Base-by-base conservation (phyloP, 768 basidiomycete genomes). In the Termitomyces sp. region DNA sequence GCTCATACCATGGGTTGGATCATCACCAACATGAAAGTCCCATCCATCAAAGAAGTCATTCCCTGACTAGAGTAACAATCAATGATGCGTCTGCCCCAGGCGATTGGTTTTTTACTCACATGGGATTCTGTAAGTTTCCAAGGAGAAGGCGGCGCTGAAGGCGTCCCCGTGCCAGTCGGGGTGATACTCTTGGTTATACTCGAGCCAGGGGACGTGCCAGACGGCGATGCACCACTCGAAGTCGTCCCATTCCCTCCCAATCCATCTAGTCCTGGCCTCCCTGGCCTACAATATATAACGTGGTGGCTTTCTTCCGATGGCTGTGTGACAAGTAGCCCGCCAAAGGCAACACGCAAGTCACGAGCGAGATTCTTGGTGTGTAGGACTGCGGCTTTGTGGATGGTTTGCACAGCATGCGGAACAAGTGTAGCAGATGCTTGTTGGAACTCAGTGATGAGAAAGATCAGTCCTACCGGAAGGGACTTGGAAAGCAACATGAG, bases 31-130 rank as follows among this genome's bases (percentile, higher is more conserved):
- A 67, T 76, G 86, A 74, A 95, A 96, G 65, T 81, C 68, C 88
- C 89, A 95, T 49, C 86, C 88, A 67, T 89, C 76, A 61, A 95
- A 96, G 77, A 97, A 97, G 44, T 77, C 78, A 50, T 73, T 75
- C 20, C 92, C 93, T 51, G 78, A 71, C 85, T 86, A 67, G 47
- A 54, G 42, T 15, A 15, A 20, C 7, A 39, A 44, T 53, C 63
- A 55, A 53, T 42, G 30, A 42, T 58, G 55, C 67, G 63, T 47
- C 55, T 48, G 39, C 30, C 15, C 31, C 34, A 15, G 33, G 16
- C 45, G 20, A 42, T 48, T 31, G 50, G 36, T 31, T 22, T n/a
- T 16, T 7, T 7, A 78, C 81, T 60, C 66, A 85, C 85, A 70
- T 88, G 86, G 16, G 76, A 75, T 63, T 86, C 79, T 18, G 75